A percentile compares a stretch with the other conserved stretches of the same genome.
Evolutionary conservation across 805 yeast species (phyloP).

Genomic region (Suhomyces emberorum): DNA sequence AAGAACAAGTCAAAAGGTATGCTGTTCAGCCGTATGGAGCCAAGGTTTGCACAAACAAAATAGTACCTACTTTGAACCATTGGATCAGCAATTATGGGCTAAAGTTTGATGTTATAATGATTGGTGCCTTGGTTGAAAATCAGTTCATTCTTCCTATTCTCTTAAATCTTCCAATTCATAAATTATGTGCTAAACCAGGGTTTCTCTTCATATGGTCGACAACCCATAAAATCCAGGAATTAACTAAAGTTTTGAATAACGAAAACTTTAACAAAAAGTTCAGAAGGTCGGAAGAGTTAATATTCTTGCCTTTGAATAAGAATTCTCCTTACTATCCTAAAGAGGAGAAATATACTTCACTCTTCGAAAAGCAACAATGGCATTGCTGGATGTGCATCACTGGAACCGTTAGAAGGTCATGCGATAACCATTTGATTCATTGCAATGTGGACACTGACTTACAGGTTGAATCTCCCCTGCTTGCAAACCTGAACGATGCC

Average conservation of each 20-base stretch:
- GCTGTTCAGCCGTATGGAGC: constrained; percentile 67
- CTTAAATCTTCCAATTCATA: constrained; percentile 64
- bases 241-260: constrained; percentile 50
- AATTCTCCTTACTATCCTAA: constrained; percentile 65
- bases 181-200: constrained; percentile 79
- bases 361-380: constrained; percentile 80
- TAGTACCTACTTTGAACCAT: constrained; percentile 52
- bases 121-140: constrained; percentile 78
- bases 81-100: constrained; percentile 62
- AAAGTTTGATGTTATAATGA: constrained; percentile 87
- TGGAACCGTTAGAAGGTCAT: constrained; percentile 85
- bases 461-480: constrained; percentile 51
- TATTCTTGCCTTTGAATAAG: constrained; percentile 69
- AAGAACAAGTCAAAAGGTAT: constrained; percentile 49
- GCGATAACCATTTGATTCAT: constrained; percentile 80
- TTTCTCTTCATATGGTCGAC: constrained; percentile 87
- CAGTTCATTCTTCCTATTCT: constrained; percentile 64
- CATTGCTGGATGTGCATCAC: constrained; percentile 98
- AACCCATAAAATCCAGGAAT: constrained; percentile 62
- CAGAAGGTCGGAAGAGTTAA: constrained; percentile 85
- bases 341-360: constrained; percentile 32
- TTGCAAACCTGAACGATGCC: constrained; percentile 16
- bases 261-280: constrained; percentile 59
- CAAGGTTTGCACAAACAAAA: constrained; percentile 48
- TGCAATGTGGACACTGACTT: constrained; percentile 92